phyloP scores from a whole-genome alignment of 2,329 filamentous ascomycete species.

The Ilyonectria sp. region DNA sequence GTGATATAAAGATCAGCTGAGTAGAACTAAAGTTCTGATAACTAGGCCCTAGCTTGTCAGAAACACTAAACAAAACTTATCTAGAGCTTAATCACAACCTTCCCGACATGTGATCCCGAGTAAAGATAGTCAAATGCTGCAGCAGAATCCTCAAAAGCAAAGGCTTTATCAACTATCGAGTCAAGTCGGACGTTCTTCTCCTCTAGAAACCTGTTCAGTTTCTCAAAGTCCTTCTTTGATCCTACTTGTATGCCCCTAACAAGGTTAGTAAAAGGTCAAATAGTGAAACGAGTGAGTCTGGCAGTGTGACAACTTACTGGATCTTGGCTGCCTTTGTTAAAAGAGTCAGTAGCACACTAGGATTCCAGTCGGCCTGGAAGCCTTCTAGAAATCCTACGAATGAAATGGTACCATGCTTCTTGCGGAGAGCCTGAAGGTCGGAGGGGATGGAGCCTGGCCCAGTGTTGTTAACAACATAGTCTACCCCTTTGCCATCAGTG shows the following conservation, averaged over 20 bases:
- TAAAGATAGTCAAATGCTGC: slow-evolving; percentile 23
- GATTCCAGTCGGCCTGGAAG: slow-evolving; percentile 7
- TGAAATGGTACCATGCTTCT: neutral
- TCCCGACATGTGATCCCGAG: slow-evolving; percentile 14
- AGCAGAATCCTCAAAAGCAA: slow-evolving; percentile 8
- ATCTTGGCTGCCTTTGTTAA: slow-evolving; percentile 12
- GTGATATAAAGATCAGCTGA: too few species aligned
- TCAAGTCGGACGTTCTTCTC: slow-evolving; percentile 7
- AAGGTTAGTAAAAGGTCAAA: neutral
- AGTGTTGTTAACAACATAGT: slow-evolving; percentile 47
- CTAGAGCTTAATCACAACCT: slow-evolving; percentile 13
- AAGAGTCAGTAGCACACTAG: slow-evolving; percentile 1
- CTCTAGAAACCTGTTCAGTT: slow-evolving; percentile 11
- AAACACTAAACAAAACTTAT: neutral
- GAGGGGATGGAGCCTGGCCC: slow-evolving; percentile 40
- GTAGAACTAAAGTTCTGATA: too few species aligned
- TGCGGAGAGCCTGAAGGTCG: slow-evolving; percentile 31
- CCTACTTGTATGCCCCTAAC: slow-evolving; percentile 7
- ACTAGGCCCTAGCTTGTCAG: too few species aligned
- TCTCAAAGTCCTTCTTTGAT: slow-evolving; percentile 6
- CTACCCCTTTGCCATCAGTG: slow-evolving; percentile 46
- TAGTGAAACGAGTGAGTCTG: neutral
- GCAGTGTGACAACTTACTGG: neutral
- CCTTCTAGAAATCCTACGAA: slow-evolving; percentile 15
- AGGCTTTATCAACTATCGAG: slow-evolving; percentile 4